phyloP scores from a whole-genome alignment of 768 basidiomycete genomes.

The Holtermanniella nyarrowii region DNA sequence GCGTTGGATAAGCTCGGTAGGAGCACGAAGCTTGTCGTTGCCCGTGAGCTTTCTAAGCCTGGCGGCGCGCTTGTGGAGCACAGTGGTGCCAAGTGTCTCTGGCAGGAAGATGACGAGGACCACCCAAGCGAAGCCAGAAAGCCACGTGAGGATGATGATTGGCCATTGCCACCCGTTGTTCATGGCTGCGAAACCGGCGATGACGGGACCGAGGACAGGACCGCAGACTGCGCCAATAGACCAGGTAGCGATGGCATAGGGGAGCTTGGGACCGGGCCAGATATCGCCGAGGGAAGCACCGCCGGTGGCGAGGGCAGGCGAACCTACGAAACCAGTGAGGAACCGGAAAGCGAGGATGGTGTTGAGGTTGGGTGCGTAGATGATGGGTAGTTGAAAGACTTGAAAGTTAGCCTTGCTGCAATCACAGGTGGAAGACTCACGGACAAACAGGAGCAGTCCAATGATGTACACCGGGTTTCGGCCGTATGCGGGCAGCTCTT shows the following conservation, averaged over 20 bases:
- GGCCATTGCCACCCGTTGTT: conserved; percentile 23
- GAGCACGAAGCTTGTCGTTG: conserved; percentile 9
- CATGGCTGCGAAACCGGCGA: conserved; percentile 19
- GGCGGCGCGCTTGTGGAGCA: conserved; percentile 20
- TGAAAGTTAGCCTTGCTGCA: background rate
- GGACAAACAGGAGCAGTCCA: conserved; percentile 17
- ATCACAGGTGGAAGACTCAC: background rate
- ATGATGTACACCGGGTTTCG: conserved; percentile 20
- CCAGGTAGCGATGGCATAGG: conserved; percentile 25
- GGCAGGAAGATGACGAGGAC: conserved; percentile 21
- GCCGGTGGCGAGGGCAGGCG: conserved; percentile 24
- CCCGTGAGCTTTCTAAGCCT: conserved; percentile 15
- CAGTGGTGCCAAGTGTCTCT: conserved; percentile 21
- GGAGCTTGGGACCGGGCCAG: conserved; percentile 14
- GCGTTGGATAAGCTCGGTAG: conserved; percentile 10
- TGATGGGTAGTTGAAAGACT: conserved; percentile 15
- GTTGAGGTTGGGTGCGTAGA: conserved; percentile 16
- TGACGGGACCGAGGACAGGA: conserved; percentile 21
- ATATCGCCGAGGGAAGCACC: conserved; percentile 26
- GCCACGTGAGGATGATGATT: conserved; percentile 20
- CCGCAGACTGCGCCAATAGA: conserved; percentile 21
- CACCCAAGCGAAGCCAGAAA: conserved; percentile 14
- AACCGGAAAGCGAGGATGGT: conserved; percentile 20
- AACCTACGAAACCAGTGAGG: conserved; percentile 25
- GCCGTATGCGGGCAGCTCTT: conserved; percentile 24